phyloP scores from a whole-genome alignment of 2,329 filamentous ascomycete genomes.

The Biscogniauxia sp. region DNA sequence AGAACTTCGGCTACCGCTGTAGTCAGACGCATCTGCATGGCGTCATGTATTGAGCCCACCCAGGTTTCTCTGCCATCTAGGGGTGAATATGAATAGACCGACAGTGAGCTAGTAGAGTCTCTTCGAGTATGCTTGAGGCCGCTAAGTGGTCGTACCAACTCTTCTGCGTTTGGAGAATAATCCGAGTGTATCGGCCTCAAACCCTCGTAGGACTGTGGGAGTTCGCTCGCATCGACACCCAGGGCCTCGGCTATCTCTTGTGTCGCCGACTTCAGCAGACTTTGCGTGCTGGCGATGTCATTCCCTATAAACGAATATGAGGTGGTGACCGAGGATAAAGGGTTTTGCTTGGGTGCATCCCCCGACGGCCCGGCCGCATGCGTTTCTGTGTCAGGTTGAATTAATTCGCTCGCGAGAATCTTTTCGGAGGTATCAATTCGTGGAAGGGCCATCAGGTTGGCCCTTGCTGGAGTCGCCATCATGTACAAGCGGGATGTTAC shows the following conservation, averaged over 20 bases:
- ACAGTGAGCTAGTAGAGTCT: slow-evolving; percentile 13
- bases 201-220: slow-evolving; percentile 23
- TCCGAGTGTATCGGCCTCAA: slow-evolving; percentile 3
- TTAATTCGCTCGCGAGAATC: too few relatives aligned
- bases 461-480: too few relatives aligned
- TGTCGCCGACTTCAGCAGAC: slow-evolving; percentile 24
- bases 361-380: too few relatives aligned
- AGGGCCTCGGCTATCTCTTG: slow-evolving; percentile 28
- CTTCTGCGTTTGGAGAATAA: slow-evolving; percentile 3
- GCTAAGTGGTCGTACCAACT: neutral
- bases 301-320: slow-evolving; percentile 11
- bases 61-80: slow-evolving; percentile 14
- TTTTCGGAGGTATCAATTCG: too few relatives aligned
- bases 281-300: slow-evolving; percentile 12
- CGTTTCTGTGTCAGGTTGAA: too few relatives aligned
- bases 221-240: slow-evolving; percentile 27
- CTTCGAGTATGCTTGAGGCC: neutral
- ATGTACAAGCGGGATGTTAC: too few relatives aligned
- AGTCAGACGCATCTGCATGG: slow-evolving; percentile 32
- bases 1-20: slow-evolving; percentile 38
- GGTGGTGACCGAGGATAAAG: slow-evolving; percentile 20
- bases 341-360: slow-evolving; percentile 8
- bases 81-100: slow-evolving; percentile 18
- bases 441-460: too few relatives aligned
- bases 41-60: slow-evolving; percentile 12